Evolutionary conservation across 2,329 filamentous ascomycete species (phyloP), one percentile per base, ranked within the genome.

Genomic region (Exserohilum turcica): DNA sequence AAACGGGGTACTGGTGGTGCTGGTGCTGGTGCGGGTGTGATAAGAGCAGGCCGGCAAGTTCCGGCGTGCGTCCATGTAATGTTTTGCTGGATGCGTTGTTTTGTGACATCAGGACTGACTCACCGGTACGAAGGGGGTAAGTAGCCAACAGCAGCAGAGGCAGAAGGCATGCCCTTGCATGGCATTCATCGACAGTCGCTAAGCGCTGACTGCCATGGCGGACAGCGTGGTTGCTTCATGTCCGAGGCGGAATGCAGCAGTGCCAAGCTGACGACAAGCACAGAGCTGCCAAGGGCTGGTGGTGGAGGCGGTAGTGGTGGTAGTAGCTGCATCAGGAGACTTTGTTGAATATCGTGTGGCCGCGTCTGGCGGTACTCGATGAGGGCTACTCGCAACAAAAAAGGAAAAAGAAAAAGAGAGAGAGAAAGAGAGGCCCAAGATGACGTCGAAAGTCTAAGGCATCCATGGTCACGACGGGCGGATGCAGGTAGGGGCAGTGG

Each of bases 51-150:
- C 16, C 21, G 21, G 21, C 21, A 24, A 24, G 21, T 24, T 24
- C 21, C 21, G 21, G 21, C 21, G 21, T 24, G 42, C 18, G 29
- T 13, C n/a, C 3, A 19, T 35, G 29, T 27, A 35, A 16, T 35
- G 32, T 16, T 35, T 35, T 35, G 16, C 13, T 3, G n/a, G 32
- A 16, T 7, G 32, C 4, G 15, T 35, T 18, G n/a, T 16, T 39
- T 39, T 39, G 46, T 48, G 31, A 28, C 46, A 48, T 48, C n/a
- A 48, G 19, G 15, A 16, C 15, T 27, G 8, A 13, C 37, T 39
- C 36, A 24, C 16, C 19, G 19, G 5, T 10, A 39, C 18, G 19
- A 24, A 24, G 4, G 21, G 21, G 21, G 21, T n/a, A n/a, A n/a
- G n/a, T n/a, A n/a, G n/a, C n/a, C n/a, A 24, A 5, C 7, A 24